phyloP scores from a whole-genome alignment of 192 early-diverging fungal species.

The Coemansia erecta region DNA sequence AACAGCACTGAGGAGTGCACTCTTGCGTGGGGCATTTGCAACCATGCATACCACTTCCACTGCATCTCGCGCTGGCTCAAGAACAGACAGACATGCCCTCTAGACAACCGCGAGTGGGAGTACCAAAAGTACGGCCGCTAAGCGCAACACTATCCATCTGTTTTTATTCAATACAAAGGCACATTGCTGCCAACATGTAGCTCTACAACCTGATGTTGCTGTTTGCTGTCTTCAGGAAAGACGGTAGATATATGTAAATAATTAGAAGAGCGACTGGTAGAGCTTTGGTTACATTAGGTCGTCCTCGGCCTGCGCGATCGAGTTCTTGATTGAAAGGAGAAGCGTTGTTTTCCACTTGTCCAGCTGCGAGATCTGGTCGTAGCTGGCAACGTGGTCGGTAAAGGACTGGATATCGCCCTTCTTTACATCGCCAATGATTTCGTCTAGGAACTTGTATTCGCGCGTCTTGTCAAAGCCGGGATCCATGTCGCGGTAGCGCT shows the following conservation, averaged over 20 bases:
- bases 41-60: slow-evolving; percentile 99
- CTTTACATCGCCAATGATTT: slow-evolving; percentile 71
- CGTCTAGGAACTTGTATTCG: slow-evolving; percentile 77
- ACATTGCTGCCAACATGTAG: not conserved
- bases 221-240: not conserved
- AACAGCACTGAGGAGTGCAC: slow-evolving; percentile 91
- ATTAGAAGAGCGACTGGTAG: not conserved
- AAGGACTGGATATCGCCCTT: slow-evolving; percentile 80
- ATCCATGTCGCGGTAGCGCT: slow-evolving; percentile 86
- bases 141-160: not conserved
- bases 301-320: slow-evolving; percentile 63
- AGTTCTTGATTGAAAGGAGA: slow-evolving; percentile 85
- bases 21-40: slow-evolving; percentile 95
- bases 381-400: slow-evolving; percentile 75
- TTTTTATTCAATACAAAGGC: not conserved
- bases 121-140: slow-evolving; percentile 81
- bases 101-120: slow-evolving; percentile 99
- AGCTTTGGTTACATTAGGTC: slow-evolving; percentile 52
- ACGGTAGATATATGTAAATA: not conserved
- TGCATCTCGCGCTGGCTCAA: slow-evolving; percentile 98
- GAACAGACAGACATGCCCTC: slow-evolving; percentile 91
- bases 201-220: not conserved
- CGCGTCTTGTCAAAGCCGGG: slow-evolving; percentile 78
- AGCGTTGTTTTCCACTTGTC: slow-evolving; percentile 97
- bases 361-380: slow-evolving; percentile 84